Base-by-base conservation (phyloP, 2,329 filamentous ascomycete genomes). In the Sporothrix euskadiensis region DNA sequence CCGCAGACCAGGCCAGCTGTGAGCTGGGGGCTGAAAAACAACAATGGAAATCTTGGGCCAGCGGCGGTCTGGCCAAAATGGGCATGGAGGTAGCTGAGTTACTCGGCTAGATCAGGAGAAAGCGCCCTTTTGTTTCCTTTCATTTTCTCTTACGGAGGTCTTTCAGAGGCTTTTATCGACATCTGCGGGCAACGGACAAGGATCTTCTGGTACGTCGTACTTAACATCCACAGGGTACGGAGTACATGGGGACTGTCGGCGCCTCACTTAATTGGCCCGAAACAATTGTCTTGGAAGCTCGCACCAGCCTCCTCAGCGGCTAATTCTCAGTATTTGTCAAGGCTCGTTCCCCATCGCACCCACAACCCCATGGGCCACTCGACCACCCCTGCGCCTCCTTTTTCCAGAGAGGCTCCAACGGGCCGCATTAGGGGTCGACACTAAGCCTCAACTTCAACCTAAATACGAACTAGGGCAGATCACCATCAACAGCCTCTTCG, bases 311-410 rank as follows among this genome's bases (percentile, higher is more conserved):
- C 59, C 39, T 44, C 59, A 9, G 59, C 59, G 59, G 59, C 22
- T 63, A 63, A 61, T 35, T 5, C 35, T 35, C 35, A 16, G n/a
- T 52, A 52, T 6, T 19, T 63, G 59, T 16, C 35, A 44, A 35
- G n/a, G 59, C 26, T 65, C 22, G 59, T 65, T 35, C 59, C 59
- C 26, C 26, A 26, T 44, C 22, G 12, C 9, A 14, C 8, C 22
- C 59, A 35, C 59, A 65, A 35, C 35, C n/a, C 10, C 59, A 65
- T 12, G 59, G 3, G 8, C 35, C 35, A 35, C 35, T 35, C 35
- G 35, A 57, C 54, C 56, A 22, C 35, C 39, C 39, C 59, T 44
- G 39, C 59, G 59, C 59, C 39, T 65, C 59, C 59, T 65, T 65
- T 65, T 44, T 61, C 30, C 59, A 44, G 4, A 44, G 35, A n/a